Evolutionary conservation across 306 rosid species (phyloP).

Genomic region (Vigna radiata): DNA sequence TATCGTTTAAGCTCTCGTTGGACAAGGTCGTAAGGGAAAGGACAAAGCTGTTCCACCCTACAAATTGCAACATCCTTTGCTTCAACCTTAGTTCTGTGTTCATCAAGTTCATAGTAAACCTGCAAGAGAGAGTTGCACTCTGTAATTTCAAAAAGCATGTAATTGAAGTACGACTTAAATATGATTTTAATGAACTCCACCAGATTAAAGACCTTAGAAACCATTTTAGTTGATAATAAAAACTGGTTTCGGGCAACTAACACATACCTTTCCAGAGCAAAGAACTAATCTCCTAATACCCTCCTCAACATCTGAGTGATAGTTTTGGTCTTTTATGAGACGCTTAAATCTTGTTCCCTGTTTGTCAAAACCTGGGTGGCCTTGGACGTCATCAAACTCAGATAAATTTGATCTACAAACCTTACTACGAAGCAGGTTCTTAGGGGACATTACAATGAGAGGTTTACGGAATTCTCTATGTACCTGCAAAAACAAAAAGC

Average conservation of each 20-base stretch:
- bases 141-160: conserved; percentile 15
- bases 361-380: conserved; percentile 98
- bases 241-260: neutral
- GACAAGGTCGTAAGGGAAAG: conserved; percentile 94
- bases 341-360: conserved; percentile 99
- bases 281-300: conserved; percentile 90
- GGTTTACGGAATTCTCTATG: conserved; percentile 97
- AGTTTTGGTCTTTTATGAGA: conserved; percentile 87
- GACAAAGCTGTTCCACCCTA: conserved; percentile 96
- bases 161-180: conserved; percentile 9
- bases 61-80: conserved; percentile 91
- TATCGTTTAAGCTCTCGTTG: conserved; percentile 93
- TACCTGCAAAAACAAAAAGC: conserved; percentile 54
- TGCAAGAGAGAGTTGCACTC: conserved; percentile 44
- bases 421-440: conserved; percentile 91
- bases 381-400: conserved; percentile 97
- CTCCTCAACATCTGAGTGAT: conserved; percentile 77
- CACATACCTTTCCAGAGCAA: conserved; percentile 92
- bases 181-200: conserved; percentile 13
- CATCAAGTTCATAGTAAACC: conserved; percentile 97
- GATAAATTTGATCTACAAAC: conserved; percentile 91
- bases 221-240: neutral
- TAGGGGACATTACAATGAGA: conserved; percentile 94
- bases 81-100: conserved; percentile 62
- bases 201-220: conserved; percentile 8